A percentile compares a stretch with the other conserved stretches of the same genome.
Conservation (phyloP, 1,284 basidiomycete species). For the Erythrobasidium hasegawianum region DNA sequence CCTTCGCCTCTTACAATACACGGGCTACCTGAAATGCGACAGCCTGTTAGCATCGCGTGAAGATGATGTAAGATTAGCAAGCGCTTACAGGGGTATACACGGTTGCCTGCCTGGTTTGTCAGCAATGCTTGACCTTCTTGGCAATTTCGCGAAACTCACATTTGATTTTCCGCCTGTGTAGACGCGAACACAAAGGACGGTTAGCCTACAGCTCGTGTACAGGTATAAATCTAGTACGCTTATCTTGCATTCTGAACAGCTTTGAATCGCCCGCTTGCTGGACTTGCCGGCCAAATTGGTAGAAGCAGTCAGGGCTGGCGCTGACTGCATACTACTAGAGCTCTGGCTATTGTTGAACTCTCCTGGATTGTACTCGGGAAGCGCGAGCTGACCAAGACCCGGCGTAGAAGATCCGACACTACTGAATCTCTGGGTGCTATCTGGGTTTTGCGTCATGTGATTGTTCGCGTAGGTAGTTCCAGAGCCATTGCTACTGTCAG, state of each 20-base stretch:
- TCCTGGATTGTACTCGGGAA: too few species aligned
- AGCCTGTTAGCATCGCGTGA: background rate
- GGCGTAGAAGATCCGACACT: too few species aligned
- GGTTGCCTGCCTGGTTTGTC: constrained; percentile 23
- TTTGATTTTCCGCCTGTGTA: constrained; percentile 28
- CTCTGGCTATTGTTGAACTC: too few species aligned
- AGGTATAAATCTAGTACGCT: background rate
- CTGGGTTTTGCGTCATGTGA: background rate
- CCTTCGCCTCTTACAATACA: constrained; percentile 30
- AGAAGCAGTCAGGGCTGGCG: background rate
- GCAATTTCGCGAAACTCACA: background rate
- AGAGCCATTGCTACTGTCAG: background rate
- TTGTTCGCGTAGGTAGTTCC: background rate
- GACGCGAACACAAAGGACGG: background rate
- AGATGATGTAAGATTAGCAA: background rate
- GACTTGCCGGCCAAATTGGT: background rate
- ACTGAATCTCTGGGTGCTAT: too few species aligned
- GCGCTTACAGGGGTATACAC: constrained; percentile 26
- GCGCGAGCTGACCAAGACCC: too few species aligned
- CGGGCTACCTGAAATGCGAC: constrained; percentile 14
- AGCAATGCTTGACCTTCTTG: background rate
- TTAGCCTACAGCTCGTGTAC: background rate
- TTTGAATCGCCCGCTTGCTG: constrained; percentile 26
- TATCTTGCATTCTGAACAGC: constrained; percentile 28
- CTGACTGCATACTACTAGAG: too few species aligned